Evolutionary conservation across 2,329 filamentous ascomycete species (phyloP), one percentile per base, ranked within the genome.

Genomic region (Botrytis medusae): DNA sequence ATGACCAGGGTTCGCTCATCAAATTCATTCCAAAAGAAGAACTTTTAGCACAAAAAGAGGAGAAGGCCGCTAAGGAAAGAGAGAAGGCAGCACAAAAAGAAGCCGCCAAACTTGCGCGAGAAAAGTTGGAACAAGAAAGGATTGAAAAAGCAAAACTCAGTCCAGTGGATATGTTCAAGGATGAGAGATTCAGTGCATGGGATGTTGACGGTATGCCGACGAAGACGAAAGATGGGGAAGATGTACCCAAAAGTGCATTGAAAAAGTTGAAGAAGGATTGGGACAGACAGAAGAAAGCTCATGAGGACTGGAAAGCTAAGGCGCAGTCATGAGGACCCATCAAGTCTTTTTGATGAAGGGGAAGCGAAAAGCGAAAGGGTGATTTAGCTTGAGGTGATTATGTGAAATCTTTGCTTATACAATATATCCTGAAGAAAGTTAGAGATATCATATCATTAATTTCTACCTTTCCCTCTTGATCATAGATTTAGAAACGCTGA

Each of bases 241-340:
- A 97, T 77, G 86, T 98, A 54, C 88, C 93, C 7, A 97, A 97
- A 86, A 92, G 88, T 74, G 88, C 90, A 80, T 80, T 84, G 69
- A 98, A 98, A 87, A 95, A 93, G 85, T 82, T 97, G 78, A 91
- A 87, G 83, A 98, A 98, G 86, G 91, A 94, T 72, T 97, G 93
- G 93, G 92, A 97, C 78, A 90, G 87, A 81, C 95, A 98, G 85
- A 96, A 94, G 86, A 97, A 95, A 87, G 82, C 88, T 74, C 91
- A 95, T 81, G 91, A 95, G 76, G 89, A 91, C 75, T 92, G 77
- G 77, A 79, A 79, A 67, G 74, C 73, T 8, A 71, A 73, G 72
- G 44, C 59, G 46, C 57, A 71, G 59, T 59, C 44, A 44, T 71
- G 72, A 72, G 40, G 22, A 48, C 25, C 22, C n/a, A 25, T 22